Conservation (phyloP, 345 rosid species). For the Euclidium syriacum region DNA sequence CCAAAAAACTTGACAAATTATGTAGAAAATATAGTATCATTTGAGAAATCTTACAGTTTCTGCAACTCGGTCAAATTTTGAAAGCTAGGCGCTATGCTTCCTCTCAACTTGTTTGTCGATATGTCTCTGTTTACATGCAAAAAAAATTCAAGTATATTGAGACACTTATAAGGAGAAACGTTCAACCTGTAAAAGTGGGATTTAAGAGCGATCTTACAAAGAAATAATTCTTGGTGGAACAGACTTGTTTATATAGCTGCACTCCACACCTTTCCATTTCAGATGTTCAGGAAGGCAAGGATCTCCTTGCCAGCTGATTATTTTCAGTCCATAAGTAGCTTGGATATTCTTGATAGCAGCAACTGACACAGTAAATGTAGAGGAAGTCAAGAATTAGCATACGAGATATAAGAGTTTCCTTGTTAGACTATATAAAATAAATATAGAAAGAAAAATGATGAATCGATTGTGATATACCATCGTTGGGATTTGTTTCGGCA, state of each 20-base stretch:
- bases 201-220: conserved; percentile 28
- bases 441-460: no score
- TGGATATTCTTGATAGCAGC: conserved; percentile 16
- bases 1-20: no score
- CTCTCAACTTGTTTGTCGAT: conserved; percentile 26
- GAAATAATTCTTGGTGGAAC: conserved; percentile 23
- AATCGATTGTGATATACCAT: conserved; percentile 20
- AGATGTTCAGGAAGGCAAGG: conserved; percentile 23
- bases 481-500: neutral
- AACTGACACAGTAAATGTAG: no score
- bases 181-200: neutral
- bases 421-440: no score
- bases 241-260: conserved; percentile 16
- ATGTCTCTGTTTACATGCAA: conserved; percentile 14
- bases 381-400: no score
- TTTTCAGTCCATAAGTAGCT: conserved; percentile 22
- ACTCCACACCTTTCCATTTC: conserved; percentile 34
- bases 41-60: conserved; percentile 33
- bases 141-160: neutral
- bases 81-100: conserved; percentile 15
- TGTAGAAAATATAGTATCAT: no score
- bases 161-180: neutral
- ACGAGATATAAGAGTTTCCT: no score
- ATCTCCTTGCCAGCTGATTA: conserved; percentile 41
- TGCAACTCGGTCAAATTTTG: conserved; percentile 12